Percentiles rank a stretch among this genome's conserved stretches.
Conservation (phyloP, 495 filamentous ascomycete species). For the Niebla homalea region DNA sequence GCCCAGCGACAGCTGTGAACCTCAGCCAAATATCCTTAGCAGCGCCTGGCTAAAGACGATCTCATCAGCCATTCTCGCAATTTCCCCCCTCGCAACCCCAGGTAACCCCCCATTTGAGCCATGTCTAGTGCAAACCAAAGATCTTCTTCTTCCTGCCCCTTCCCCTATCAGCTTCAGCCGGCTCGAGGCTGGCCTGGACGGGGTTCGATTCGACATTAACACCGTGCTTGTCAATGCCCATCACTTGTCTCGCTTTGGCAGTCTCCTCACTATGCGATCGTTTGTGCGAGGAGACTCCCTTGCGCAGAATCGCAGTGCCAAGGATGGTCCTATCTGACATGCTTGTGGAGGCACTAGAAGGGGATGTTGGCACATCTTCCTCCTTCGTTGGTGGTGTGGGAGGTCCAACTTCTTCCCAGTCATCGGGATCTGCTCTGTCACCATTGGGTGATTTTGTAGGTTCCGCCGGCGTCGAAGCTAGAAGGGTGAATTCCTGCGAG, state of each 20-base stretch:
- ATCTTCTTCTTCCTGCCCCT: background rate
- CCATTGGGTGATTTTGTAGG: background rate
- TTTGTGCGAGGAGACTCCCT: background rate
- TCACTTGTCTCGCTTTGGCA: conserved; percentile 3
- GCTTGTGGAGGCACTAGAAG: background rate
- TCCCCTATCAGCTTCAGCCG: background rate
- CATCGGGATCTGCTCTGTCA: background rate
- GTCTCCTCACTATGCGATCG: background rate
- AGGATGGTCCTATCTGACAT: background rate
- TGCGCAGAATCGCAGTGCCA: background rate
- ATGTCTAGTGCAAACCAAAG: background rate
- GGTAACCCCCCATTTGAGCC: no score
- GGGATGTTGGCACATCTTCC: background rate
- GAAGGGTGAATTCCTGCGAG: background rate
- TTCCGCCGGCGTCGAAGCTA: background rate
- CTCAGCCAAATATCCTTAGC: no score
- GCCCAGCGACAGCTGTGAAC: no score
- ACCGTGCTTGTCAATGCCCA: conserved; percentile 6
- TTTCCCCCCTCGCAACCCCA: no score
- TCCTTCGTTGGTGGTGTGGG: background rate
- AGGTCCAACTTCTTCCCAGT: background rate
- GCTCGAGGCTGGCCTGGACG: background rate
- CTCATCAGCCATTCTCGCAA: no score
- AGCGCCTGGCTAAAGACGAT: no score
- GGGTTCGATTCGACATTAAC: background rate